phyloP scores from a whole-genome alignment of 2,329 filamentous ascomycete genomes.

The Verticillium klebahnii region DNA sequence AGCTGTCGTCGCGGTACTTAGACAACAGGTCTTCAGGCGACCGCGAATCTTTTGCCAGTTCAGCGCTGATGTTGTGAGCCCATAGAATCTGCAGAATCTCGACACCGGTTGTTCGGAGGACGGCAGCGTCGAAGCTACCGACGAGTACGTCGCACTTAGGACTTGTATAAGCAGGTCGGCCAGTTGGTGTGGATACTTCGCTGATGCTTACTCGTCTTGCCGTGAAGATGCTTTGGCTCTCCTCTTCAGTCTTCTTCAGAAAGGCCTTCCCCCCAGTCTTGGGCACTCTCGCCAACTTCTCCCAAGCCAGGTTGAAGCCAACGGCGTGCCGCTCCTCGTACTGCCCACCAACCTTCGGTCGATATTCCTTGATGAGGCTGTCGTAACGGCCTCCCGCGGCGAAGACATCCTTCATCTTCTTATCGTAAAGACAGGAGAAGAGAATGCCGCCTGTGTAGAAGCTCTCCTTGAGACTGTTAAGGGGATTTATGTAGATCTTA shows the following conservation, averaged over 20 bases:
- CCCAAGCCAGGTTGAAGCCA: conserved; percentile 88
- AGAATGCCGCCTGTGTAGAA: conserved; percentile 84
- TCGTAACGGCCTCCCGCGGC: conserved; percentile 95
- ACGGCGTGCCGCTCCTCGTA: conserved; percentile 73
- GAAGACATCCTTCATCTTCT: conserved; percentile 78
- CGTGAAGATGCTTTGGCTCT: conserved; percentile 54
- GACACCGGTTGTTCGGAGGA: conserved; percentile 71
- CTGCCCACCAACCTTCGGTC: conserved; percentile 61
- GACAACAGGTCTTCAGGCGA: conserved; percentile 76
- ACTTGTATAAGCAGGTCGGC: not conserved
- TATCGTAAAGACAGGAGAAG: conserved; percentile 88
- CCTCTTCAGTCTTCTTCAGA: conserved; percentile 66
- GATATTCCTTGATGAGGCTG: conserved; percentile 77
- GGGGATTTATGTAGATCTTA: conserved; percentile 78
- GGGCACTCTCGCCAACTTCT: conserved; percentile 67
- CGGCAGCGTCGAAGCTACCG: conserved; percentile 75
- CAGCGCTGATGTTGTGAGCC: conserved; percentile 79
- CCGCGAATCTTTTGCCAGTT: conserved; percentile 75
- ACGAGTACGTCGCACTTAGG: conserved; percentile 79
- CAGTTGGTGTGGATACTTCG: not conserved
- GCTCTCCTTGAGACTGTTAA: conserved; percentile 85
- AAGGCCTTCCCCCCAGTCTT: conserved; percentile 52
- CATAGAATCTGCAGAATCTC: conserved; percentile 77
- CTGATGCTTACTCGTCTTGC: conserved; percentile 52
- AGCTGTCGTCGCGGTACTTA: conserved; percentile 70